Evolutionary conservation across 2,329 filamentous ascomycete genomes (phyloP).

Genomic region (Ceratocystis cacaofunesta): DNA sequence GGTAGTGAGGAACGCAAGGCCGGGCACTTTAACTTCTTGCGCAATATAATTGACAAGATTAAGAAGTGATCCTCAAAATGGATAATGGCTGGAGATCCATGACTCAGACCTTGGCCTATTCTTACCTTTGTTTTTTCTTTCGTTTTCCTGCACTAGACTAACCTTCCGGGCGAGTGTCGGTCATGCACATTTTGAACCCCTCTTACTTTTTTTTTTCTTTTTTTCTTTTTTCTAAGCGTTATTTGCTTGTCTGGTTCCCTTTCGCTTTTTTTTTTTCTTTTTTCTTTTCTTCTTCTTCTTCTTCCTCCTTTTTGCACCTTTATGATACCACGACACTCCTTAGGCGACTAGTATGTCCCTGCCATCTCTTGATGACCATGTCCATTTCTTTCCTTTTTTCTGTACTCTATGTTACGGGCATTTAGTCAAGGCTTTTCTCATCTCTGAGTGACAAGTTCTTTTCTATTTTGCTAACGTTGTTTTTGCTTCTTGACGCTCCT

Average conservation of each 20-base stretch:
- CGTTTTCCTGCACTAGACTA: not conserved
- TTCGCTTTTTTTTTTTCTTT: not conserved
- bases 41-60: slow-evolving; percentile 34
- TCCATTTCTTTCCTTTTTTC: not conserved
- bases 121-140: too few species aligned
- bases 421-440: not conserved
- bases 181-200: not conserved
- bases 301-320: not conserved
- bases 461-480: not conserved
- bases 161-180: not conserved
- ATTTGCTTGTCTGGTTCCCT: not conserved
- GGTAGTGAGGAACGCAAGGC: slow-evolving; percentile 30
- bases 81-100: not conserved
- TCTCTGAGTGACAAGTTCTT: not conserved
- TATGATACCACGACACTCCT: not conserved
- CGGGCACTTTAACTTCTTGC: slow-evolving; percentile 32
- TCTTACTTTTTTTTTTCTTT: not conserved
- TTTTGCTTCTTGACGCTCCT: not conserved
- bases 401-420: not conserved
- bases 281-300: not conserved
- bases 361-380: not conserved
- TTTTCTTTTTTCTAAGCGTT: not conserved
- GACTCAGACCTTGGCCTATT: not conserved
- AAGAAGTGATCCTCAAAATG: slow-evolving; percentile 6
- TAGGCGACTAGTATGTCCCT: not conserved